phyloP scores from a whole-genome alignment of 768 basidiomycete genomes.

The Candolleomyces eurysporus region DNA sequence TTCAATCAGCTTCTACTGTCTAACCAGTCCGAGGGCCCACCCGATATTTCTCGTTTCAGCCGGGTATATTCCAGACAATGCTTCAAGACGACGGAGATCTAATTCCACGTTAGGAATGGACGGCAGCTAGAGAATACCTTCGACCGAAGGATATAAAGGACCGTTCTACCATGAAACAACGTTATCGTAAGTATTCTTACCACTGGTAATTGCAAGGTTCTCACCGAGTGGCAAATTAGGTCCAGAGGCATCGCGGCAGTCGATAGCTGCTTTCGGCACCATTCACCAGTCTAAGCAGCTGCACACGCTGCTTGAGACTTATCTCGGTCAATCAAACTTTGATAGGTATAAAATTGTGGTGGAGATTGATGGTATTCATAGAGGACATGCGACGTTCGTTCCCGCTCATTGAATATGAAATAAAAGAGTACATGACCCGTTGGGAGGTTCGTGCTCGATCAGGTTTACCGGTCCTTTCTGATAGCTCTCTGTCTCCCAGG shows the following conservation, averaged over 20 bases:
- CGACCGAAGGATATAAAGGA: constrained; percentile 51
- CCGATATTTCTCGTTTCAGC: constrained; percentile 60
- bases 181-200: not conserved
- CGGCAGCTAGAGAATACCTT: constrained; percentile 49
- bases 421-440: constrained; percentile 51
- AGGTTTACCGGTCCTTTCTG: not conserved
- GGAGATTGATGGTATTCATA: constrained; percentile 20
- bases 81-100: constrained; percentile 2
- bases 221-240: constrained; percentile 40
- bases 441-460: constrained; percentile 50
- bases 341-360: not conserved
- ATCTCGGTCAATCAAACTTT: constrained; percentile 51
- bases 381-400: constrained; percentile 65
- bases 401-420: constrained; percentile 58
- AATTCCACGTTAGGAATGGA: constrained; percentile 52
- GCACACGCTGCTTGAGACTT: constrained; percentile 65
- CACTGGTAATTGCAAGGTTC: not conserved
- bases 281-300: constrained; percentile 60
- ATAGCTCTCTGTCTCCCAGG: constrained; percentile 29
- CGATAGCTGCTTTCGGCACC: constrained; percentile 46
- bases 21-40: constrained; percentile 48
- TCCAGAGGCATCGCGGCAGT: constrained; percentile 11
- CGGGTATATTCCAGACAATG: constrained; percentile 37
- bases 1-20: constrained; percentile 56
- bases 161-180: constrained; percentile 4